phyloP scores from a whole-genome alignment of 1,284 basidiomycete species.

The Wolfiporia cocos region DNA sequence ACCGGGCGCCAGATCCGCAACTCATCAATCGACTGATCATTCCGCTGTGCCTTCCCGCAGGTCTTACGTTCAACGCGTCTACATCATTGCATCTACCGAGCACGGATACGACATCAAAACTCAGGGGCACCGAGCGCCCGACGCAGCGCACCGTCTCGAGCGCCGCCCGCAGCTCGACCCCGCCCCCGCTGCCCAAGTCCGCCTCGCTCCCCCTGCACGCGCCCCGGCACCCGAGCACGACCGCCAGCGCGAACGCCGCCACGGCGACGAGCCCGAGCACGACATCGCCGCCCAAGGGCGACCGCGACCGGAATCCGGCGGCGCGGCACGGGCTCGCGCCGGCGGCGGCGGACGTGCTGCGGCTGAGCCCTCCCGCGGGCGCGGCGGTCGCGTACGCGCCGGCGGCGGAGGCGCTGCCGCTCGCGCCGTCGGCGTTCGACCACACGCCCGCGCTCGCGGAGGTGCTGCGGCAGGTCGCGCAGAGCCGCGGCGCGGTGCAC shows the following conservation, averaged over 20 bases:
- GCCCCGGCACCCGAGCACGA: conserved; percentile 31
- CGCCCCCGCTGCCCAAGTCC: conserved; percentile 79
- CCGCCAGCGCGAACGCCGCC: conserved; percentile 19
- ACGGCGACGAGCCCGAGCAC: too few species aligned
- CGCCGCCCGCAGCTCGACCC: conserved; percentile 54
- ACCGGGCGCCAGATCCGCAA: too few species aligned
- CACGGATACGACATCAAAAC: conserved; percentile 41
- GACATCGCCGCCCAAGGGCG: conserved; percentile 24
- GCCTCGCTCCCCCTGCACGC: conserved; percentile 71
- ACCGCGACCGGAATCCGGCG: conserved; percentile 15
- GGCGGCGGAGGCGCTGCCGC: too few species aligned
- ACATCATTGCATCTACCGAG: conserved; percentile 11
- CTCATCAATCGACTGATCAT: conserved; percentile 12
- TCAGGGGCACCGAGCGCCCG: conserved; percentile 54
- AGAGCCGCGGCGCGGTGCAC: conserved; percentile 57
- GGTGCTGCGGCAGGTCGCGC: conserved; percentile 71
- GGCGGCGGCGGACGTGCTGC: conserved; percentile 14
- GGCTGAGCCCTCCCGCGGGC: conserved; percentile 11
- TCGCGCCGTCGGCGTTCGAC: conserved; percentile 46
- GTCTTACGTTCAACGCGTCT: conserved; percentile 36
- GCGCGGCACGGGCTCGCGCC: conserved; percentile 16
- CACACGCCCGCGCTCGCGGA: conserved; percentile 71
- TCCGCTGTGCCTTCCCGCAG: conserved; percentile 22
- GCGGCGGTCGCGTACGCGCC: conserved; percentile 16
- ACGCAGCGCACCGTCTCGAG: conserved; percentile 29